phyloP scores from a whole-genome alignment of 176 grass and related monocot genomes.

The Musa troglodytarum region DNA sequence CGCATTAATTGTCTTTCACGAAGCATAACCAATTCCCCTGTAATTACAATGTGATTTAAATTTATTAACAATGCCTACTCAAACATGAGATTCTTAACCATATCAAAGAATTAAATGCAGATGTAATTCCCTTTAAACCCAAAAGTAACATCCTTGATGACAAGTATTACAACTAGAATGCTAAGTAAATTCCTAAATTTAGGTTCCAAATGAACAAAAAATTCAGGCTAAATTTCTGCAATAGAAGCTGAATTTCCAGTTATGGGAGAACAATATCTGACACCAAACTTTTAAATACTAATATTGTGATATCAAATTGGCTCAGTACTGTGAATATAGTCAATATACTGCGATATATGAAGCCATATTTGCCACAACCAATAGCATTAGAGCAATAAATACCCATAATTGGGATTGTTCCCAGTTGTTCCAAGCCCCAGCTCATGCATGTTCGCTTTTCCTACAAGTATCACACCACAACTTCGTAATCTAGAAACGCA shows the following conservation, averaged over 20 bases:
- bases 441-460: constrained; percentile 99
- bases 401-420: constrained; percentile 99
- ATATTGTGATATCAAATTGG: too few relatives aligned
- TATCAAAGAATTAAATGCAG: too few relatives aligned
- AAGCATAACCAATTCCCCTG: too few relatives aligned
- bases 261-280: neutral
- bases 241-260: neutral
- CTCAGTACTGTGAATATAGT: too few relatives aligned
- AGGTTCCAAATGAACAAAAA: neutral
- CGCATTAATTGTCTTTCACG: too few relatives aligned
- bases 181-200: neutral
- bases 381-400: neutral
- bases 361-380: neutral
- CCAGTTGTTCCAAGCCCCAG: constrained; percentile 88
- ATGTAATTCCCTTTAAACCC: too few relatives aligned
- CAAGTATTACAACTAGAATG: neutral
- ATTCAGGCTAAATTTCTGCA: neutral
- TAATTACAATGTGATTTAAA: too few relatives aligned
- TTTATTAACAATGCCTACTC: too few relatives aligned
- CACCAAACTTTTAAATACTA: neutral
- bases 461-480: constrained; percentile 90
- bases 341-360: too few relatives aligned
- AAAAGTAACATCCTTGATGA: too few relatives aligned
- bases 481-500: constrained; percentile 64
- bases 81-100: too few relatives aligned